Percentiles rank a stretch among this genome's conserved stretches.
Conservation (phyloP, 768 basidiomycete species). For the Mycena capillaripes region DNA sequence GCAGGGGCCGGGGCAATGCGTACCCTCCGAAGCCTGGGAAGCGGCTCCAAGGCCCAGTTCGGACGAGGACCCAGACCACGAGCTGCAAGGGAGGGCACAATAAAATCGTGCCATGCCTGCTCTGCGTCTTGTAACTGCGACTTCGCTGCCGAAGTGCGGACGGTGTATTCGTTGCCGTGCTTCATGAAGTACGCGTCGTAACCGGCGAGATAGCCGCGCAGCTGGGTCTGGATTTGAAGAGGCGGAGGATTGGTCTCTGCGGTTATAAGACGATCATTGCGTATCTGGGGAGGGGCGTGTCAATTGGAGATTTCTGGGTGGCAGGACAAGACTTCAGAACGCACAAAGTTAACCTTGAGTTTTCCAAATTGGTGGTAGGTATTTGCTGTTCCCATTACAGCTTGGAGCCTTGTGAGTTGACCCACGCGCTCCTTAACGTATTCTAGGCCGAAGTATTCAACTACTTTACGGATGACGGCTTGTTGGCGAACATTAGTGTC, state of each 20-base stretch:
- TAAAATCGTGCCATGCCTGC: neutral
- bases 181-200: constrained; percentile 4
- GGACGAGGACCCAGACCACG: too few species aligned
- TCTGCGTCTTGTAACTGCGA: neutral
- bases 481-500: constrained; percentile 8
- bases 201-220: neutral
- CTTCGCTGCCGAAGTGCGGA: too few species aligned
- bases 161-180: neutral
- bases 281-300: neutral
- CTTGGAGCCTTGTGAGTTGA: neutral
- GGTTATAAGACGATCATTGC: neutral
- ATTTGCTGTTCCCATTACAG: neutral
- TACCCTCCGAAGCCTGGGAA: too few species aligned
- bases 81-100: too few species aligned
- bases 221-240: neutral
- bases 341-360: neutral
- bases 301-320: neutral
- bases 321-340: neutral
- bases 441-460: neutral
- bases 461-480: neutral
- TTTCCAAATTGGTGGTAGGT: neutral
- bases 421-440: neutral
- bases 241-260: neutral
- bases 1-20: too few species aligned
- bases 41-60: too few species aligned